Evolutionary conservation across 139 green algal genomes (phyloP), one percentile per base, ranked within the genome.

Genomic region (Chlamydomonas sphaeroides): DNA sequence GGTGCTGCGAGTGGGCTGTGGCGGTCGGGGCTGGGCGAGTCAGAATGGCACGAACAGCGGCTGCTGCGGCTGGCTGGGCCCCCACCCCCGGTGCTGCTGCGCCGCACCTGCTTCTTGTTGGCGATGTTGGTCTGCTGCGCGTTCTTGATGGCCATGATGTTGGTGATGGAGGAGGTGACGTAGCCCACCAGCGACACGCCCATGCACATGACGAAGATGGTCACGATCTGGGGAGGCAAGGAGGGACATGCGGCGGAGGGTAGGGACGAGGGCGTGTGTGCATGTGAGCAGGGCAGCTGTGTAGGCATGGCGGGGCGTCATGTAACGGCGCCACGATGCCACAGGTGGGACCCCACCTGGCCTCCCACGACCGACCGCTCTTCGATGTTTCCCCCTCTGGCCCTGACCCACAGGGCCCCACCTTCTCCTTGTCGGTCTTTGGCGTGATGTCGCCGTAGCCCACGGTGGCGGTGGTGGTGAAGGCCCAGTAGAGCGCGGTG

Each of bases 401-500:
- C n/a, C n/a, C n/a, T n/a, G n/a, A n/a, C n/a, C n/a, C n/a, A n/a
- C n/a, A n/a, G n/a, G 45, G 11, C 45, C 45, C 23, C 45, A 82
- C 75, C 75, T 82, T 82, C 65, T 90, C 86, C 82, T 75, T 73
- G 51, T 76, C 42, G 36, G 45, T 84, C 42, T 72, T 59, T 32
- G 86, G 82, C 5, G 82, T 86, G 63, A 90, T 86, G 78, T 90
- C 86, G 0, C 86, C 86, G 57, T 90, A 90, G 17, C 86, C 86
- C 23, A 83, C 74, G 15, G 86, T 90, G 45, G 80, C 80, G 48
- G 68, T 82, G n/a, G 86, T 90, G 53, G 86, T 90, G 86, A 90
- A 87, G 51, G 81, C 81, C 86, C 86, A 90, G 69, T 90, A 90
- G 21, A 90, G 32, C 23, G 76, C 75, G 79, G 66, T 75, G 26